A percentile compares a stretch with the other conserved stretches of the same genome.
These are phyloP conservation scores for Zopfia rhizophila DNA, from an alignment of 2,329 filamentous ascomycete species.

Conservation along the genomic window DNA sequence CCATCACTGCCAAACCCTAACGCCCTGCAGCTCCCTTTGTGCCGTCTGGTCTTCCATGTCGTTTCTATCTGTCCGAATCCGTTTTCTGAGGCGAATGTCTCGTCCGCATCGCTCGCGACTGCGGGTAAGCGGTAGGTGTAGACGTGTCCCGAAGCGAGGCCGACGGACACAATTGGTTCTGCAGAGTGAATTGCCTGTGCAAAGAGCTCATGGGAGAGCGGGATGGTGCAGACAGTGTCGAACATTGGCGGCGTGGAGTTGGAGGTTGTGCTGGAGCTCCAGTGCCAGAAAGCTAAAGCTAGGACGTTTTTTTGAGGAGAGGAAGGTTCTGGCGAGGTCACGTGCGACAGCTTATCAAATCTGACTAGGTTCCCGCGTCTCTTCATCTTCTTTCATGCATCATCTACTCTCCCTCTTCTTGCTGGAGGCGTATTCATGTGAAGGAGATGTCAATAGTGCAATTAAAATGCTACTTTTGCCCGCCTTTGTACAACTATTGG, in stretches of 20 bases:
- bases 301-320: slow-evolving; percentile 37
- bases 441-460: no score
- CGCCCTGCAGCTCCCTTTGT: slow-evolving; percentile 92
- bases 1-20: slow-evolving; percentile 84
- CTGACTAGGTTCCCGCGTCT: no score
- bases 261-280: slow-evolving; percentile 5
- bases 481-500: no score
- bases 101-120: slow-evolving; percentile 58
- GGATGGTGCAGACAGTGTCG: slow-evolving; percentile 90
- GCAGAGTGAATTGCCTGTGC: slow-evolving; percentile 85
- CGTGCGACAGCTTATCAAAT: no score
- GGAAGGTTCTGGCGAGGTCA: no score
- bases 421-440: no score
- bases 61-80: slow-evolving; percentile 83
- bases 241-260: slow-evolving; percentile 72
- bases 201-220: slow-evolving; percentile 87
- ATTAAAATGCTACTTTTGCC: no score
- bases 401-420: no score
- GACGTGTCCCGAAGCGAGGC: slow-evolving; percentile 85
- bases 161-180: slow-evolving; percentile 85
- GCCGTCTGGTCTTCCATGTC: slow-evolving; percentile 85
- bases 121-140: slow-evolving; percentile 81
- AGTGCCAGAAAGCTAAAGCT: not conserved
- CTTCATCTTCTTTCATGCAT: no score
- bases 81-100: slow-evolving; percentile 62